Base-by-base conservation (phyloP, 495 filamentous ascomycete genomes). In the Aspergillus nanangensis region DNA sequence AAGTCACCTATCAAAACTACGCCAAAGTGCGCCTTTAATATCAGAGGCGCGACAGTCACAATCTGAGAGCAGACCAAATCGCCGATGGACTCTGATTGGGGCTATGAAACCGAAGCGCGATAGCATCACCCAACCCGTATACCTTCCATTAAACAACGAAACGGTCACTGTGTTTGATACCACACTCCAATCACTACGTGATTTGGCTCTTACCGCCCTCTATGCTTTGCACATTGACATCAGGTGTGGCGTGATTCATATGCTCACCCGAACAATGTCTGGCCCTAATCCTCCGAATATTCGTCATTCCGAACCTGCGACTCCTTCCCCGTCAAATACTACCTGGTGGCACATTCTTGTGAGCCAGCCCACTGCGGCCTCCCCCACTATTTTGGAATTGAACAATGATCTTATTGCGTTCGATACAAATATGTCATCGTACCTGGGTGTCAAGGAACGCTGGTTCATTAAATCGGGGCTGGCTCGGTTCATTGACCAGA, bases 121-220 rank as follows among this genome's bases (percentile, higher is more conserved):
- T 47, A 67, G 69, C 31, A 47, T 70, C 46, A 74, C 61, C 33
- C 60, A 60, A n/a, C 79, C 86, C 19, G 81, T 92, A 10, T 90
- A 94, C 59, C 77, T 97, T 15, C 93, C 94, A 1, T 85, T 99
- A 68, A 96, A 90, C 50, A 72, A 79, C 31, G 87, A 95, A 49
- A 93, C 87, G 0, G 89, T 87, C 20, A 56, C 40, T 35, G 80
- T 79, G n/a, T 97, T 99, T 57, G 94, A 99, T 63, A 80, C 74
- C 39, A 91, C 93, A 29, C 66, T 96, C 14, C 71, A 80, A 39
- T 90, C 87, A 5, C 87, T 90, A 60, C 84, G 86, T 37, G 74
- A 84, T 29, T 81, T 99, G 29, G 84, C 86, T 31, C 71, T 75
- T 7, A 88, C 78, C 4, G 81, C 88, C 24, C 81, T 97, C 5